phyloP scores from a whole-genome alignment of 1,284 basidiomycete species.

The Pseudozyma thailandica region DNA sequence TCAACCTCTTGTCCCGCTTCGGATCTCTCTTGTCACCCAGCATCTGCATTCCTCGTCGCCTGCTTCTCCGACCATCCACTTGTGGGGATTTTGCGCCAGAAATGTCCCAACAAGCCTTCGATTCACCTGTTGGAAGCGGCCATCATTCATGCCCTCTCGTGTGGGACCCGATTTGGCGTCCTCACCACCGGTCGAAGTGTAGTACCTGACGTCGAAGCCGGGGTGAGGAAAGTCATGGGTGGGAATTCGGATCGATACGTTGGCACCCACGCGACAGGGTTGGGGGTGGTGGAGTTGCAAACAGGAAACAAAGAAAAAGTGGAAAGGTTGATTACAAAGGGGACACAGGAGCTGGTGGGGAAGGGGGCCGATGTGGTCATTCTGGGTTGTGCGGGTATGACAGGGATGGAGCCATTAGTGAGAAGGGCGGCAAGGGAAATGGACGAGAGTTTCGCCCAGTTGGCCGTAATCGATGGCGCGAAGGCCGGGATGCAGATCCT shows the following conservation, averaged over 20 bases:
- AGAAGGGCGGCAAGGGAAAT: conserved; percentile 14
- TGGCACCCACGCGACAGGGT: conserved; percentile 40
- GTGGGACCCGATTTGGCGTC: conserved; percentile 38
- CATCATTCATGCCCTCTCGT: conserved; percentile 27
- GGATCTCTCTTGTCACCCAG: conserved; percentile 8
- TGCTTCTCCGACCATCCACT: conserved; percentile 60
- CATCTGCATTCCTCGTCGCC: conserved; percentile 43
- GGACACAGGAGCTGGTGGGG: conserved; percentile 21
- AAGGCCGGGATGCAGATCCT: conserved; percentile 76
- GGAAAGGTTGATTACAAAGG: conserved; percentile 24
- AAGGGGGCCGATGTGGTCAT: conserved; percentile 56
- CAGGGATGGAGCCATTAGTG: conserved; percentile 51
- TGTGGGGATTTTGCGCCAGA: conserved; percentile 35
- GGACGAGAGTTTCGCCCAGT: conserved; percentile 3
- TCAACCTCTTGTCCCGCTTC: background rate
- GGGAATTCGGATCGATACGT: conserved; percentile 46
- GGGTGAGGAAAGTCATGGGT: conserved; percentile 42
- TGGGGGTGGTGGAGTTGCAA: conserved; percentile 55
- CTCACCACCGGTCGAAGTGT: conserved; percentile 49
- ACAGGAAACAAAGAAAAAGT: conserved; percentile 27
- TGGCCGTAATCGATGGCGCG: conserved; percentile 74
- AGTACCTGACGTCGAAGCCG: conserved; percentile 49
- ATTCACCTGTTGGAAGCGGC: conserved; percentile 55
- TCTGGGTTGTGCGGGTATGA: conserved; percentile 59
- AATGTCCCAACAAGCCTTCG: conserved; percentile 15